Evolutionary conservation across 148 eudicot genomes (phyloP).

Genomic region (Pharnaceum exiguum): DNA sequence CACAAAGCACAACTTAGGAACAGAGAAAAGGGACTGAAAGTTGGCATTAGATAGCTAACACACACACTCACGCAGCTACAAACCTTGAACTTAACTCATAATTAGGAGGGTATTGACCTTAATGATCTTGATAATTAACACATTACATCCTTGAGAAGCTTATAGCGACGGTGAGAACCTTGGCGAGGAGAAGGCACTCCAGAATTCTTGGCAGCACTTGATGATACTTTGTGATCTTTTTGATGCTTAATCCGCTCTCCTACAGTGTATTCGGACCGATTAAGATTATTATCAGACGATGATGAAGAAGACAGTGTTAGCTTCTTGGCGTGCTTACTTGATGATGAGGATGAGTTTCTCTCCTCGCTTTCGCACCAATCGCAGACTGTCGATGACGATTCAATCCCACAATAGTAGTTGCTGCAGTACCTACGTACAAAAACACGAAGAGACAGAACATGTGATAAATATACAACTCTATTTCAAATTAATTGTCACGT

Average conservation of each 20-base stretch:
- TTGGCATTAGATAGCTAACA: neutral
- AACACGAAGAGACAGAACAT: neutral
- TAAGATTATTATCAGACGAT: neutral
- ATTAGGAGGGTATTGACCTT: neutral
- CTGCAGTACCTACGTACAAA: conserved; percentile 23
- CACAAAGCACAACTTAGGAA: conserved; percentile 19
- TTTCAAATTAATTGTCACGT: neutral
- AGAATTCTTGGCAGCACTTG: conserved; percentile 8
- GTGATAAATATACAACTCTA: too few species aligned
- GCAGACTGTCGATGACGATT: conserved; percentile 11
- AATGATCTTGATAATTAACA: conserved; percentile 16
- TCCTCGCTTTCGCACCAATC: conserved; percentile 34
- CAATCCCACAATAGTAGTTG: conserved; percentile 19
- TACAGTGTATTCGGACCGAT: conserved; percentile 5
- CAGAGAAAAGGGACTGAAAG: neutral
- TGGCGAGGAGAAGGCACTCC: conserved; percentile 27
- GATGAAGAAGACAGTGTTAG: conserved; percentile 5
- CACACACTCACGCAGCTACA: too few species aligned
- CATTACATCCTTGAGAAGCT: conserved; percentile 52
- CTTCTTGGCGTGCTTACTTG: neutral
- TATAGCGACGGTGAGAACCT: conserved; percentile 31
- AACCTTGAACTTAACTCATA: too few species aligned
- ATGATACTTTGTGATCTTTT: neutral
- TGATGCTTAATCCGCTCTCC: conserved; percentile 19
- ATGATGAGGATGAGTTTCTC: conserved; percentile 4